phyloP scores from a whole-genome alignment of 2,329 filamentous ascomycete genomes.

The Fusarium domesticum region DNA sequence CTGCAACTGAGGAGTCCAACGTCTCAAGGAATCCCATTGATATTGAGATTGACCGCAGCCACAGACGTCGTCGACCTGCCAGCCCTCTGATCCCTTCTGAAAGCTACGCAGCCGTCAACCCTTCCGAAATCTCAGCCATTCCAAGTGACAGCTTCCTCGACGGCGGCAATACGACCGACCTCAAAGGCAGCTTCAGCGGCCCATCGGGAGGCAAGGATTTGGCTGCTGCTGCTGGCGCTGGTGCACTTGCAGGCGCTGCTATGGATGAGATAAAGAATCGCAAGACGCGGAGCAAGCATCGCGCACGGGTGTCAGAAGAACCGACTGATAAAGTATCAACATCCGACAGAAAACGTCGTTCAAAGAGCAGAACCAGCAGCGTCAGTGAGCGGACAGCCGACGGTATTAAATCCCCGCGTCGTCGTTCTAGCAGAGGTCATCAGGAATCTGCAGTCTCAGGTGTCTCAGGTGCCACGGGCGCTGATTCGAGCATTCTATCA shows the following conservation, averaged over 20 bases:
- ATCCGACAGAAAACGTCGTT: slow-evolving; percentile 43
- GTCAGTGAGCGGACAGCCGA: slow-evolving; percentile 47
- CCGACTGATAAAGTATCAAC: slow-evolving; percentile 42
- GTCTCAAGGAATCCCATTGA: slow-evolving; percentile 76
- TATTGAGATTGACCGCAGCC: slow-evolving; percentile 74
- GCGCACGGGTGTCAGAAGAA: slow-evolving; percentile 39
- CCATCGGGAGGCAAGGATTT: slow-evolving; percentile 37
- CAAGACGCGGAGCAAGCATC: slow-evolving; percentile 46
- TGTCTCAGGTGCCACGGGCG: slow-evolving; percentile 46
- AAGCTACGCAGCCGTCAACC: slow-evolving; percentile 57
- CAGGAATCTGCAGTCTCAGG: slow-evolving; percentile 53
- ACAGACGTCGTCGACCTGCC: slow-evolving; percentile 58
- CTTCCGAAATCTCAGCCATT: slow-evolving; percentile 83
- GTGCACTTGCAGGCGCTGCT: slow-evolving; percentile 37
- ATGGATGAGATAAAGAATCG: slow-evolving; percentile 43
- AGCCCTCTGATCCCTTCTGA: slow-evolving; percentile 64
- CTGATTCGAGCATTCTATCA: slow-evolving; percentile 54
- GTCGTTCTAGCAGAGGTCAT: slow-evolving; percentile 50
- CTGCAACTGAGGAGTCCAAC: slow-evolving; percentile 75
- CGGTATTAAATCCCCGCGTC: slow-evolving; percentile 45
- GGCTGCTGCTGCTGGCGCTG: slow-evolving; percentile 35
- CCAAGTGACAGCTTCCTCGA: slow-evolving; percentile 61
- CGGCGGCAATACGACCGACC: slow-evolving; percentile 46
- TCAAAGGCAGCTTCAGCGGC: slow-evolving; percentile 43
- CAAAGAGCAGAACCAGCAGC: slow-evolving; percentile 51